Evolutionary conservation across 306 rosid genomes (phyloP).

Genomic region (Lupinus albus): DNA sequence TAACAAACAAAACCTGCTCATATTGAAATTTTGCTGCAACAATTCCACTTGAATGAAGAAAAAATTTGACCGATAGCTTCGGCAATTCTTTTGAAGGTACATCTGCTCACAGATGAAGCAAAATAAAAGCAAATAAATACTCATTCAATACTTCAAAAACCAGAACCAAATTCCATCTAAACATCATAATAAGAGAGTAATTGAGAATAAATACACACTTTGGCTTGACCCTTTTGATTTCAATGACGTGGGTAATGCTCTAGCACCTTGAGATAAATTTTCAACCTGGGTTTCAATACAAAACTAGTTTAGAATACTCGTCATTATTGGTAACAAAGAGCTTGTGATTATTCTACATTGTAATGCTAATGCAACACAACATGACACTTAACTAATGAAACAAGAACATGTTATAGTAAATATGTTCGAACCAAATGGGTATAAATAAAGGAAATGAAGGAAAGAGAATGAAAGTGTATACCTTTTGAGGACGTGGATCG

Average conservation of each 20-base stretch:
- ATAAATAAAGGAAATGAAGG: no score
- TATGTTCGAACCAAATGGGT: no score
- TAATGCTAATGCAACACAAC: no score
- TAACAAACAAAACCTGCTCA: conserved; percentile 61
- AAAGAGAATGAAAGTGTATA: no score
- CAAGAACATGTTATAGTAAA: no score
- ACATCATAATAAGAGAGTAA: not conserved
- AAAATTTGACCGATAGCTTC: conserved; percentile 62
- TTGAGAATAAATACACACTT: conserved; percentile 44
- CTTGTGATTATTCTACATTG: no score
- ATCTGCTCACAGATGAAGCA: conserved; percentile 46
- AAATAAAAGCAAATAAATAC: conserved; percentile 12
- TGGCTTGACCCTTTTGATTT: conserved; percentile 41
- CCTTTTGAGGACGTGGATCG: no score
- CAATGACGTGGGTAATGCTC: conserved; percentile 49
- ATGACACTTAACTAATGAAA: no score
- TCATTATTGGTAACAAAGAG: no score
- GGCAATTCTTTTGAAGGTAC: conserved; percentile 49
- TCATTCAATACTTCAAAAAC: conserved; percentile 5
- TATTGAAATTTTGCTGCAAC: conserved; percentile 77
- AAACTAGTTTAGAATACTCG: not conserved
- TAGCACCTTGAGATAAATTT: conserved; percentile 39
- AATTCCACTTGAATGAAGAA: conserved; percentile 75
- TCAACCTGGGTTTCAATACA: conserved; percentile 49
- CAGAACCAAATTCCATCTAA: conserved; percentile 17